These are phyloP conservation scores for Lactarius hatsudake DNA, from an alignment of 768 basidiomycete genomes.

Conservation along the genomic window DNA sequence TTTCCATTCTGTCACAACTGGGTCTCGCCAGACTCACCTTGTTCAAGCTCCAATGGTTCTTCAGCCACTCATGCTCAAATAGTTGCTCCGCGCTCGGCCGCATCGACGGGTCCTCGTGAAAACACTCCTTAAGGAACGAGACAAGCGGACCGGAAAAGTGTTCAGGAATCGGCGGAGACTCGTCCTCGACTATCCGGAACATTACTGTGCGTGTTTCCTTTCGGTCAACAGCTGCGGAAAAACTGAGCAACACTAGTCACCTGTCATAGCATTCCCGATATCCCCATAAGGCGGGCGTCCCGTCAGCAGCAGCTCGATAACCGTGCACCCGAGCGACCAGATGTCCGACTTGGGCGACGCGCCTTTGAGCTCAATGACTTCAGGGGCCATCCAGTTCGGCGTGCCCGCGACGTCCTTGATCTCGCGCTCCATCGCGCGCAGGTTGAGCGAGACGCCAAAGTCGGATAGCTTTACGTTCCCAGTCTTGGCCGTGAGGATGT, in stretches of 20 bases:
- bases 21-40: constrained; percentile 49
- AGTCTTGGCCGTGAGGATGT: no score
- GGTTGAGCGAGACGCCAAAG: no score
- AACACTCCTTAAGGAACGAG: constrained; percentile 85
- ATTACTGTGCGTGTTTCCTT: constrained; percentile 59
- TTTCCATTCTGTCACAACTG: neutral
- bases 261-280: no score
- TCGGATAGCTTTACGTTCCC: no score
- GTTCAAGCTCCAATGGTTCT: constrained; percentile 69
- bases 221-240: neutral
- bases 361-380: no score
- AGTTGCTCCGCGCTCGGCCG: constrained; percentile 82
- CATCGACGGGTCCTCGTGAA: constrained; percentile 79
- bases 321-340: no score
- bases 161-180: constrained; percentile 81
- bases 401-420: no score
- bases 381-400: no score
- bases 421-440: no score
- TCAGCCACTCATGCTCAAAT: constrained; percentile 91
- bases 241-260: constrained; percentile 39
- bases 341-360: no score
- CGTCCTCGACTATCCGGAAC: constrained; percentile 96
- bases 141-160: constrained; percentile 70
- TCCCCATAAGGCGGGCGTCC: no score
- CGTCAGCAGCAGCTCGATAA: no score